phyloP scores from a whole-genome alignment of 352 stramenopile species.

The Pythium biforme region DNA sequence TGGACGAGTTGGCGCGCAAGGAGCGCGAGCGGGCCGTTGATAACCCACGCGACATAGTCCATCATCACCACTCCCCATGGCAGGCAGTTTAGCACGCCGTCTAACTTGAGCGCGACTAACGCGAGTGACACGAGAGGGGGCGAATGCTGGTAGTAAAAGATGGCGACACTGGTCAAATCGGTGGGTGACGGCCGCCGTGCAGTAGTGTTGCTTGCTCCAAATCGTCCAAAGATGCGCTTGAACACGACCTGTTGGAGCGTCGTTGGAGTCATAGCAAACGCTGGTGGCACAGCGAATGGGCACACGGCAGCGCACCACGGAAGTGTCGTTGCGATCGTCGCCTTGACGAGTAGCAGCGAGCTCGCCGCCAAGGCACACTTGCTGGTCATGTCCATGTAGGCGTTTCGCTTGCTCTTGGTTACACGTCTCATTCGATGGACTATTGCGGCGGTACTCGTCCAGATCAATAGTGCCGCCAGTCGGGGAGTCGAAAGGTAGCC shows the following conservation, averaged over 20 bases:
- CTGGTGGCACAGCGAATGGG: background rate
- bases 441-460: background rate
- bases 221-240: background rate
- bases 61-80: constrained; percentile 12
- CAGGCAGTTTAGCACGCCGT: background rate
- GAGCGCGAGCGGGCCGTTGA: constrained; percentile 12
- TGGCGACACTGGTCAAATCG: background rate
- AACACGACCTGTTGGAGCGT: background rate
- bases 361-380: constrained; percentile 5
- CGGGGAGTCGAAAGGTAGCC: background rate
- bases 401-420: background rate
- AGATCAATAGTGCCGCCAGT: constrained; percentile 1
- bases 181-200: constrained; percentile 1
- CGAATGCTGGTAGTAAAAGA: constrained; percentile 17
- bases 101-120: constrained; percentile 15
- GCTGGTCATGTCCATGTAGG: background rate
- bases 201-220: background rate
- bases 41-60: constrained; percentile 18
- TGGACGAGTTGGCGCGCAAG: constrained; percentile 16
- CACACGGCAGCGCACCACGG: constrained; percentile 6
- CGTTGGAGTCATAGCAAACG: background rate
- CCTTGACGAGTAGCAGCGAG: constrained; percentile 6
- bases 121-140: constrained; percentile 12
- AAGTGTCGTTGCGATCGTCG: background rate
- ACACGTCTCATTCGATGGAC: background rate